phyloP scores from a whole-genome alignment of 371 early-diverging fungal genomes.

The Funneliformis caledonium region DNA sequence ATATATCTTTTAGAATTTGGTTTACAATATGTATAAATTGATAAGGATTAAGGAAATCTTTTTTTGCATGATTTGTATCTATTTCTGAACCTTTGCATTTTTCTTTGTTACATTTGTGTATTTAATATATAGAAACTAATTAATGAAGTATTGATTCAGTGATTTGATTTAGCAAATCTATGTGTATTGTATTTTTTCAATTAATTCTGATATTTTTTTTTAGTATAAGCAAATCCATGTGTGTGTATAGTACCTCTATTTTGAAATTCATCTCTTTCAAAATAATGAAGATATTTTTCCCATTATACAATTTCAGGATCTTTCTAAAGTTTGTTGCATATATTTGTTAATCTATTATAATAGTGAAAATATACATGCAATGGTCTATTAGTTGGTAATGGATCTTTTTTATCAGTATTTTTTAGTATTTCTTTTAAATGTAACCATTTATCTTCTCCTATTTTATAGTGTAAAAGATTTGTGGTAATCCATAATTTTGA shows the following conservation, averaged over 20 bases:
- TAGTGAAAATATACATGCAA: not conserved
- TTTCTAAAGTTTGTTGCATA: too few species aligned
- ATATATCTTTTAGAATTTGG: not conserved
- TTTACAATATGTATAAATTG: not conserved
- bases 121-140: not conserved
- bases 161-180: not conserved
- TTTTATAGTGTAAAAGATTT: not conserved
- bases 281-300: not conserved
- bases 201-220: slow-evolving; percentile 4
- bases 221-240: not conserved
- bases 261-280: slow-evolving; percentile 25
- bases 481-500: not conserved
- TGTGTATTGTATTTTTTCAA: not conserved
- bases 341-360: too few species aligned
- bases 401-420: not conserved
- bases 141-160: not conserved
- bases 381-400: not conserved
- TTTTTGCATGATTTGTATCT: not conserved
- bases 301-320: too few species aligned
- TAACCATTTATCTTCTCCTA: not conserved
- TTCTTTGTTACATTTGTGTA: not conserved
- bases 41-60: not conserved
- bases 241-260: not conserved
- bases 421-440: not conserved
- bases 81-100: not conserved